These are phyloP conservation scores for Hymenoscyphus scutula DNA, from an alignment of 2,329 filamentous ascomycete species.

Conservation along the genomic window DNA sequence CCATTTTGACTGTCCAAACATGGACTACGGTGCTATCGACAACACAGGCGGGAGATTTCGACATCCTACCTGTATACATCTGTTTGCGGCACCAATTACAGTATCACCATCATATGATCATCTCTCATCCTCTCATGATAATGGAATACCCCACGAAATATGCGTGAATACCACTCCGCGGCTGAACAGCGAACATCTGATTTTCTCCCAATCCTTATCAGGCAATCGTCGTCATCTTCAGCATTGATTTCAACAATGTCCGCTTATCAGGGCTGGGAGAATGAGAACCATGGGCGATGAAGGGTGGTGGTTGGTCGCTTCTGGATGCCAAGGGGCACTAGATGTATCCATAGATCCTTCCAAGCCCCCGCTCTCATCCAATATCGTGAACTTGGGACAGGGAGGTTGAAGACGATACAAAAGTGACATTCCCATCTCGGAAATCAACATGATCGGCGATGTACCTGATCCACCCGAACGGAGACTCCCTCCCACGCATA, in stretches of 20 bases:
- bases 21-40: no score
- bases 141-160: neutral
- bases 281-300: neutral
- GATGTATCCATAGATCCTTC: neutral
- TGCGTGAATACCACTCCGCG: neutral
- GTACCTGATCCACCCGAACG: constrained; percentile 12
- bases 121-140: neutral
- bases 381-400: constrained; percentile 7
- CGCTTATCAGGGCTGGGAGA: neutral
- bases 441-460: constrained; percentile 8
- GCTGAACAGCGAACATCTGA: neutral
- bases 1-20: neutral
- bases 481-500: neutral
- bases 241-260: neutral
- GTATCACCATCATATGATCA: neutral
- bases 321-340: neutral
- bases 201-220: neutral
- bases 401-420: constrained; percentile 5
- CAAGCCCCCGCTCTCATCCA: neutral
- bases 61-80: neutral
- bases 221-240: neutral
- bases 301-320: neutral
- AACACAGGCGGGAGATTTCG: no score
- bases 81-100: neutral
- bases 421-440: constrained; percentile 11